Evolutionary conservation across 2,329 filamentous ascomycete genomes (phyloP).

Genomic region (Arthrinium phaeospermum): DNA sequence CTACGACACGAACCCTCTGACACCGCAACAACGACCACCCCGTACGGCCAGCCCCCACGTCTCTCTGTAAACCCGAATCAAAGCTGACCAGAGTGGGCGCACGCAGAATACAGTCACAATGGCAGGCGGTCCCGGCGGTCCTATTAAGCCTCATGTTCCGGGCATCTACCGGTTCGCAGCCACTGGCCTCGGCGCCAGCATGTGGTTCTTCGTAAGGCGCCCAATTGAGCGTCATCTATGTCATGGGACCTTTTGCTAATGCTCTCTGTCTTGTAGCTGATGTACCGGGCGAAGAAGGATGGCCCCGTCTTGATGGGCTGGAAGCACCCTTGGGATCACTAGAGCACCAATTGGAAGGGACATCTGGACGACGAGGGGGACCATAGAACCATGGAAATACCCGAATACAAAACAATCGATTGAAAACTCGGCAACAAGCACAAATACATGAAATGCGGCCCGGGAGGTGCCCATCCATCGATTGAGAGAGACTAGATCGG

Average conservation of each 20-base stretch:
- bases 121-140: slow-evolving; percentile 38
- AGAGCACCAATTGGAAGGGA: slow-evolving; percentile 36
- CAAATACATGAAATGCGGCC: background rate
- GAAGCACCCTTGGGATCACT: slow-evolving; percentile 98
- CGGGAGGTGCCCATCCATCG: background rate
- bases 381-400: background rate
- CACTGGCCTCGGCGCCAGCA: slow-evolving; percentile 87
- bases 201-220: slow-evolving; percentile 96
- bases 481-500: background rate
- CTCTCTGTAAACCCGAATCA: background rate
- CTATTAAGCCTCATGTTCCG: slow-evolving; percentile 52
- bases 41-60: background rate
- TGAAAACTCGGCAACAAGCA: background rate
- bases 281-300: slow-evolving; percentile 97
- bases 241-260: slow-evolving; percentile 22
- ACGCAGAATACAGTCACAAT: slow-evolving; percentile 37
- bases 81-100: slow-evolving; percentile 18
- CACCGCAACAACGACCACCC: slow-evolving; percentile 3
- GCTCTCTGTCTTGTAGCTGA: slow-evolving; percentile 65
- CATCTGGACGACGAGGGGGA: background rate
- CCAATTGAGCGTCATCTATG: background rate
- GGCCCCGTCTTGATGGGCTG: slow-evolving; percentile 82
- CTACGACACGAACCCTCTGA: slow-evolving; percentile 13
- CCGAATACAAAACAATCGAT: background rate
- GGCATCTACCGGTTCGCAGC: slow-evolving; percentile 82